phyloP scores from a whole-genome alignment of 202 grass and related monocot genomes.

The Musa balbisiana region DNA sequence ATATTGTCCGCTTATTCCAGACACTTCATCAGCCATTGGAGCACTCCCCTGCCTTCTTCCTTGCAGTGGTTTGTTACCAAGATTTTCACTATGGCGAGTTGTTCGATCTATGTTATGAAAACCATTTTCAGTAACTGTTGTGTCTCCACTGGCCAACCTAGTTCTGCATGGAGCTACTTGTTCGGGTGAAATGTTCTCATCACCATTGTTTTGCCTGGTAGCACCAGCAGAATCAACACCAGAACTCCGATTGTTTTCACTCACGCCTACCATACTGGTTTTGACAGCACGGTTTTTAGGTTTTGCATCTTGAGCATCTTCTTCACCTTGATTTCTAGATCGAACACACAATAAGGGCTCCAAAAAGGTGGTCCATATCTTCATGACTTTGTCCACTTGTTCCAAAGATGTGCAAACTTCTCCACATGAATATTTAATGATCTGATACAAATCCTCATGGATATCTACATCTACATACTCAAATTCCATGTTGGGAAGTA shows the following conservation, averaged over 20 bases:
- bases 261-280: not conserved
- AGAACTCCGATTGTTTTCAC: slow-evolving; percentile 15
- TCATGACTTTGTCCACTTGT: slow-evolving; percentile 58
- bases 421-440: slow-evolving; percentile 62
- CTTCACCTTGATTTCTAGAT: slow-evolving; percentile 26
- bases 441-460: slow-evolving; percentile 56
- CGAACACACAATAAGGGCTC: slow-evolving; percentile 52
- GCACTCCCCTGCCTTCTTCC: not conserved
- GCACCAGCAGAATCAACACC: slow-evolving; percentile 13
- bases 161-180: slow-evolving; percentile 9
- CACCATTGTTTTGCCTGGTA: slow-evolving; percentile 32
- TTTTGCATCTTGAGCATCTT: slow-evolving; percentile 37
- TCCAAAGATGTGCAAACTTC: slow-evolving; percentile 63
- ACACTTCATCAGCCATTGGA: slow-evolving; percentile 13
- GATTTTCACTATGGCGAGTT: slow-evolving; percentile 7
- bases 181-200: slow-evolving; percentile 10
- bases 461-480: slow-evolving; percentile 47
- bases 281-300: slow-evolving; percentile 31
- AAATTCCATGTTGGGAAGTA: slow-evolving; percentile 66
- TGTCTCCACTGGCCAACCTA: slow-evolving; percentile 6
- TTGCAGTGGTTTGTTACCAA: slow-evolving; percentile 9
- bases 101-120: slow-evolving; percentile 9
- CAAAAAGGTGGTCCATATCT: slow-evolving; percentile 58
- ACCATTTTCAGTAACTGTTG: slow-evolving; percentile 10
- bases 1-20: slow-evolving; percentile 23